Conservation (phyloP, 2,329 filamentous ascomycete genomes). For the Fusarium denticulatum region DNA sequence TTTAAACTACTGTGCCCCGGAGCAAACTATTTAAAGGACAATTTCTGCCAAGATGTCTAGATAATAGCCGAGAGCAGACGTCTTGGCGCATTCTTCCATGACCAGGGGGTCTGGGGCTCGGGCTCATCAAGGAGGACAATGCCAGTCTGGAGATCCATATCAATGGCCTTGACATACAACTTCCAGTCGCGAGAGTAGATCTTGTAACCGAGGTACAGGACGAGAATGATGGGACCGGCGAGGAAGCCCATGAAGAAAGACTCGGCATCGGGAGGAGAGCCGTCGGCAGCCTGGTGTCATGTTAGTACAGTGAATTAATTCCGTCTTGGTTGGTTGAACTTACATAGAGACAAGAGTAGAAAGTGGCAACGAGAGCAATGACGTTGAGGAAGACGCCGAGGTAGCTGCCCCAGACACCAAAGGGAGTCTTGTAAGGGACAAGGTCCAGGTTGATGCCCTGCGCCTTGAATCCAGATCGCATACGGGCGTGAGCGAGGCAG, state of each 20-base stretch:
- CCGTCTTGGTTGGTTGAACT: background rate
- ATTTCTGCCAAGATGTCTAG: background rate
- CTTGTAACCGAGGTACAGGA: slow-evolving; percentile 80
- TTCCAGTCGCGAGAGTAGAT: slow-evolving; percentile 70
- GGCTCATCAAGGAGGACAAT: slow-evolving; percentile 71
- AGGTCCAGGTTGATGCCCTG: slow-evolving; percentile 76
- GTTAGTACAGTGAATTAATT: background rate
- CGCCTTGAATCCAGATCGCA: slow-evolving; percentile 78
- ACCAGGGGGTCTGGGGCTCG: slow-evolving; percentile 71
- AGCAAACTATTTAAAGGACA: background rate
- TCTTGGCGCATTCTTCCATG: background rate
- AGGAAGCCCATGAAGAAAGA: slow-evolving; percentile 79
- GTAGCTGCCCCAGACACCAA: slow-evolving; percentile 84
- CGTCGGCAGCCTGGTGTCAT: slow-evolving; percentile 45
- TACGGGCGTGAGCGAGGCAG: slow-evolving; percentile 88
- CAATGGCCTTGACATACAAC: slow-evolving; percentile 68
- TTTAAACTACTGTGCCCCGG: background rate
- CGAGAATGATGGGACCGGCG: slow-evolving; percentile 72
- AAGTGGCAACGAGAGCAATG: slow-evolving; percentile 81
- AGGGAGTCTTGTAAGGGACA: slow-evolving; percentile 82
- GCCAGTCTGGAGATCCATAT: slow-evolving; percentile 90
- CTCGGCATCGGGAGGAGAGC: slow-evolving; percentile 75
- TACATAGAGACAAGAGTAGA: slow-evolving; percentile 69
- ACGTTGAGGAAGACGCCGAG: slow-evolving; percentile 79
- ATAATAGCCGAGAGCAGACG: slow-evolving; percentile 13